Conservation (phyloP, 345 rosid species). For the Chamaenerion angustifolium region DNA sequence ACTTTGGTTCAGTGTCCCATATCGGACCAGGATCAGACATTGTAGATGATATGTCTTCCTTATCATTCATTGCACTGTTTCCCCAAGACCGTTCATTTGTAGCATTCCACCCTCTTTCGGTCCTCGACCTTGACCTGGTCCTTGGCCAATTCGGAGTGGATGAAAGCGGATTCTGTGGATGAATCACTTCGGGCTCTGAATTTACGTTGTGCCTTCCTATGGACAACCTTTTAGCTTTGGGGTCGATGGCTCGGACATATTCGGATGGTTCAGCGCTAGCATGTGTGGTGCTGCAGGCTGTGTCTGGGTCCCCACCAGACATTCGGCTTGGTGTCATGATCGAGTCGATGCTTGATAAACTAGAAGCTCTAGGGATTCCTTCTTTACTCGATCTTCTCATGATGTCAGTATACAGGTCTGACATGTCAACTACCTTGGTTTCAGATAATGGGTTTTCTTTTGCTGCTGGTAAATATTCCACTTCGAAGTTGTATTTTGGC, state of each 20-base stretch:
- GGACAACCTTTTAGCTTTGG: constrained; percentile 75
- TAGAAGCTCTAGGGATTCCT: constrained; percentile 88
- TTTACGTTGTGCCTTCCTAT: constrained; percentile 57
- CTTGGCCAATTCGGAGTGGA: constrained; percentile 92
- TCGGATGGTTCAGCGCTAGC: constrained; percentile 91
- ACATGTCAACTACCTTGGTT: constrained; percentile 46
- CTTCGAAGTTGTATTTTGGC: constrained; percentile 90
- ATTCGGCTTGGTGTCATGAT: constrained; percentile 72
- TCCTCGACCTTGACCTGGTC: constrained; percentile 87
- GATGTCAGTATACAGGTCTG: constrained; percentile 71
- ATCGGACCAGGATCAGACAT: constrained; percentile 97
- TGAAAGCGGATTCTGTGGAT: constrained; percentile 65
- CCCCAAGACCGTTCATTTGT: constrained; percentile 80
- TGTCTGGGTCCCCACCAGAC: constrained; percentile 72
- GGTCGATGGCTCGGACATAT: constrained; percentile 86
- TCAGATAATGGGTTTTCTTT: constrained; percentile 45
- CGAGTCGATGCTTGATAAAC: constrained; percentile 92
- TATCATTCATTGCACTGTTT: constrained; percentile 57
- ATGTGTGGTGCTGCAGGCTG: constrained; percentile 53
- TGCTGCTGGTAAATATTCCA: constrained; percentile 82
- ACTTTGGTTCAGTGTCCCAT: constrained; percentile 95
- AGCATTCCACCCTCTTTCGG: constrained; percentile 78
- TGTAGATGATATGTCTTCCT: constrained; percentile 91
- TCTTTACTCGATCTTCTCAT: constrained; percentile 72
- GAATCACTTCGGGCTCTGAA: constrained; percentile 83